Base-by-base conservation (phyloP, 805 yeast species). In the Cyberlindnera galapagoensis region DNA sequence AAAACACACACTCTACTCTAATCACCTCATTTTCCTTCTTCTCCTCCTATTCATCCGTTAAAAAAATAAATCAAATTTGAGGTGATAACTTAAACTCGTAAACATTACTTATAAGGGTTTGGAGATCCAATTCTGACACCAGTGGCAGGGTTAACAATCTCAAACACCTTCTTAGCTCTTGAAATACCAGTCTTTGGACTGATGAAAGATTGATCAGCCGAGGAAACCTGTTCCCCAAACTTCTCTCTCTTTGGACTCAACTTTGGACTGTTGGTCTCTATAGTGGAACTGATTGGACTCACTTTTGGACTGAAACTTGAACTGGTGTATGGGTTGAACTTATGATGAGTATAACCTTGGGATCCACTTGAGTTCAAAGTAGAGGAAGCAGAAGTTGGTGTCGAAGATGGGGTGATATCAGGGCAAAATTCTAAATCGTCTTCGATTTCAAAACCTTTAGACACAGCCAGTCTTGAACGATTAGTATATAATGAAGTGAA, bases 261-360 rank as follows among this genome's bases (percentile, higher is more conserved):
- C 2, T 31, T 24, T 26, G 51, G 42, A n/a, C 50, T 35, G 25
- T 48, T 35, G 22, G 54, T 39, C 31, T 35, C 14, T 11, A 43
- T 55, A 21, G 39, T 52, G 29, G 40, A 40, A 15, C 56, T 34
- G 9, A 54, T 58, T 36, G 67, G 69, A 11, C 65, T 61, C 8
- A 54, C 54, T 18, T 48, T 53, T 26, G 85, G 84, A 21, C 76
- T 71, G 47, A 77, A 77, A 16, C 76, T 67, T 27, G 71, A 59
- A 2, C 83, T 76, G 3, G 82, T 76, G 50, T 77, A 76, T 5
- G 85, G 84, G 51, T 78, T 77, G 58, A 76, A 78, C 52, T 69
- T 75, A 47, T 67, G 69, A 38, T 57, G 53, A 3, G 53, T 47
- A 34, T 46, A 48, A 26, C 37, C 33, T 11, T 24, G 30, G 9